phyloP scores from a whole-genome alignment of 2,329 filamentous ascomycete genomes.

The Pseudogymnoascus sp. region DNA sequence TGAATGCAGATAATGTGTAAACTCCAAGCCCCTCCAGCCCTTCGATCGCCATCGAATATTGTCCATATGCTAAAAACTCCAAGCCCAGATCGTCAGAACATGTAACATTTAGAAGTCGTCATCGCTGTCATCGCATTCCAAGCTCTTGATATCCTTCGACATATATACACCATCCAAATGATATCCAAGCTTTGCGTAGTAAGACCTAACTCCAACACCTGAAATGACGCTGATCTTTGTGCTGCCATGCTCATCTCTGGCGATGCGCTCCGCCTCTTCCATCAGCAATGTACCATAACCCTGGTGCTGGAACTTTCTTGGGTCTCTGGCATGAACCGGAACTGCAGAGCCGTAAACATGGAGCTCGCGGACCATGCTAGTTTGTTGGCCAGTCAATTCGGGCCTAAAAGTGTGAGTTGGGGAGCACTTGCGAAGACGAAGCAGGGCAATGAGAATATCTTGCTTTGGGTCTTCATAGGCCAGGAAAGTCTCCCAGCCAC shows the following conservation, averaged over 20 bases:
- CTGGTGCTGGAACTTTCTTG: slow-evolving; percentile 96
- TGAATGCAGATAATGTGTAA: neutral
- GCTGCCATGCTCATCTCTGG: slow-evolving; percentile 87
- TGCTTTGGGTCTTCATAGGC: slow-evolving; percentile 98
- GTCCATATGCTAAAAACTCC: neutral
- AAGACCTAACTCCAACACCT: slow-evolving; percentile 91
- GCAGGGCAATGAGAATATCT: slow-evolving; percentile 86
- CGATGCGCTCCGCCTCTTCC: slow-evolving; percentile 96
- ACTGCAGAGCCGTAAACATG: slow-evolving; percentile 97
- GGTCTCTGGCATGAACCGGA: slow-evolving; percentile 91
- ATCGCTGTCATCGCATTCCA: slow-evolving; percentile 7
- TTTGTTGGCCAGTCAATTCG: slow-evolving; percentile 78
- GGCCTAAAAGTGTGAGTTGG: slow-evolving; percentile 85
- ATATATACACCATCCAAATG: slow-evolving; percentile 86
- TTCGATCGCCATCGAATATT: neutral
- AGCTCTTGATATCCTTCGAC: slow-evolving; percentile 38
- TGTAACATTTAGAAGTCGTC: neutral
- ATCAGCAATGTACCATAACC: slow-evolving; percentile 93
- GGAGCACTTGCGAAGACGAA: slow-evolving; percentile 84
- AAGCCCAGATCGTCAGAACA: neutral
- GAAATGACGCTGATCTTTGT: slow-evolving; percentile 94
- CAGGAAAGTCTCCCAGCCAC: slow-evolving; percentile 96
- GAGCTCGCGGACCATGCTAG: slow-evolving; percentile 84
- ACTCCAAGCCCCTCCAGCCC: neutral
- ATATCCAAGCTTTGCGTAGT: slow-evolving; percentile 90